These are phyloP conservation scores for Patellifolia procumbens DNA, from an alignment of 179 eudicot genomes.

Conservation along the genomic window DNA sequence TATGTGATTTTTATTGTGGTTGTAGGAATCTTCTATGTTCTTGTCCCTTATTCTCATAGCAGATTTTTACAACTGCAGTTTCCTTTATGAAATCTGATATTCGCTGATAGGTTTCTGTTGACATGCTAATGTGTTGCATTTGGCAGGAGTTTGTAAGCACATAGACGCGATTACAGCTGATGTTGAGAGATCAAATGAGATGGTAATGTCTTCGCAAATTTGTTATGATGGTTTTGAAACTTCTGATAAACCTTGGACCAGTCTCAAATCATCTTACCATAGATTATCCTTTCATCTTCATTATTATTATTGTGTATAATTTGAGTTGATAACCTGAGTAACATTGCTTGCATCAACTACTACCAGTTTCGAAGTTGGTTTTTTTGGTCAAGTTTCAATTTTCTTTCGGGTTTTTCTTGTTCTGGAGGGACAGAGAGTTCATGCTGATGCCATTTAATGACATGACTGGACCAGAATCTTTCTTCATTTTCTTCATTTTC, in stretches of 20 bases:
- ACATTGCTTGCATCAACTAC: neutral
- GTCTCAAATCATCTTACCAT: neutral
- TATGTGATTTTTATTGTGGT: too few relatives aligned
- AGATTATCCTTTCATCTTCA: neutral
- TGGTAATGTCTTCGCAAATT: conserved; percentile 46
- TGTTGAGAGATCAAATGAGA: conserved; percentile 87
- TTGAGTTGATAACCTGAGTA: neutral
- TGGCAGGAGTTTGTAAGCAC: conserved; percentile 73
- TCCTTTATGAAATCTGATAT: neutral
- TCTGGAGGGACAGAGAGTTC: too few relatives aligned
- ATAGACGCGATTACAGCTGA: conserved; percentile 76
- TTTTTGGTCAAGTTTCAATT: neutral
- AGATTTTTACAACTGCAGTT: neutral
- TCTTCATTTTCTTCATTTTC: too few relatives aligned
- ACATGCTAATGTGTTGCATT: conserved; percentile 11
- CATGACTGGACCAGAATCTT: neutral
- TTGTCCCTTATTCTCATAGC: too few relatives aligned
- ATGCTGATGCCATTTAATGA: neutral
- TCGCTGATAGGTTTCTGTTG: neutral
- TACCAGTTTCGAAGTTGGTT: neutral
- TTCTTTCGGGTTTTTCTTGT: too few relatives aligned
- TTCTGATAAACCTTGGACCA: neutral
- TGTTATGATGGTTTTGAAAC: neutral
- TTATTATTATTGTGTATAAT: neutral
- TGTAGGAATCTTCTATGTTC: too few relatives aligned